Evolutionary conservation across 371 early-diverging fungal species (phyloP), one percentile per base, ranked within the genome.

Genomic region (Zopfochytrium polystomum): DNA sequence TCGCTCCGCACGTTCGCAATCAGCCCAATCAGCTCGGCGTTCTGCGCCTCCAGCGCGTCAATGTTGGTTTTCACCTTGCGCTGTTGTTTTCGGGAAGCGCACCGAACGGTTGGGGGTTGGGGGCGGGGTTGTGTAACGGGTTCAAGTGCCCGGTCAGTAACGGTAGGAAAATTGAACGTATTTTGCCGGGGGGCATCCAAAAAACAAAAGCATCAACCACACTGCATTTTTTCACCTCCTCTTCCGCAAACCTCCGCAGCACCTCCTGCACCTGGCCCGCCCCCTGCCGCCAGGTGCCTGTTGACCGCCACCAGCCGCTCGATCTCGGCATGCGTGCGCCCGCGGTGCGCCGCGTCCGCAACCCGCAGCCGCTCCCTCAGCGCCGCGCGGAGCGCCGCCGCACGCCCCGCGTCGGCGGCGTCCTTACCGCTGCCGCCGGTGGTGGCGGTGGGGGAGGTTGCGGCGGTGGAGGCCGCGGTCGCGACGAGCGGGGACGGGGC

Each of bases 221-320:
- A 15, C 9, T 15, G 20, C 9, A 34, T 22, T 26, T 44, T 27
- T 5, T 45, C 2, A 53, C 70, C 62, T 68, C 63, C 48, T 68
- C 70, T 44, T 80, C 84, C 18, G 55, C 58, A 38, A 84, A 68
- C 67, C 77, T 72, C 27, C 77, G 68, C n/a, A 77, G 67, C 48
- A 85, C 82, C 26, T 84, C 76, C 13, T 73, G 72, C 20, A 89
- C 80, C 5, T 80, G 78, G 9, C 73, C 68, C 48, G 85, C 87
- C 1, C 13, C 88, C 85, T 42, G 85, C 86, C 57, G 80, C 80
- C 25, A 91, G 75, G 48, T 85, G 78, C 60, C 78, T 68, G 57
- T 85, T 84, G 30, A 76, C 73, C 52, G 70, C 66, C 43, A 85
- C 65, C 30, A 83, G 55, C 38, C 67, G 62, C 51, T 86, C 84